A percentile compares a stretch with the other conserved stretches of the same genome.
Evolutionary conservation across 1,139 yeast genomes (phyloP).

Genomic region (Pichia sp.): DNA sequence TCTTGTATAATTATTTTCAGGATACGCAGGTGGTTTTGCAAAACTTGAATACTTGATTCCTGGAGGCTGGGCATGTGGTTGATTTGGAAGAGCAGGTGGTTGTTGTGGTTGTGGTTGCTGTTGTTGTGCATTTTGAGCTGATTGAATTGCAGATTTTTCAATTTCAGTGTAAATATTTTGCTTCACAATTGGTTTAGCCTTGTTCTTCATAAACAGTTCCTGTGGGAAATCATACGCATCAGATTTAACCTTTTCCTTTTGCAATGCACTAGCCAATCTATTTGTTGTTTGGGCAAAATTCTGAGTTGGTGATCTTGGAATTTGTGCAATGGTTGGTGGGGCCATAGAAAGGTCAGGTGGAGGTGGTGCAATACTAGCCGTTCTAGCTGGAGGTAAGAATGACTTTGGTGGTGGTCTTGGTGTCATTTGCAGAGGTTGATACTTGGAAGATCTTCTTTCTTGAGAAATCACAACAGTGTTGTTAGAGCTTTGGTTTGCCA

Average conservation of each 20-base stretch:
- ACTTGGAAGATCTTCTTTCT: not conserved
- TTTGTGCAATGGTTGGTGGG: not conserved
- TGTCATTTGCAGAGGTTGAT: not conserved
- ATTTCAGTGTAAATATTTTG: slow-evolving; percentile 29
- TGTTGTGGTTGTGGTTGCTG: not conserved
- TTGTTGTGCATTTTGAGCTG: not conserved
- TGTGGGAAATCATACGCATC: slow-evolving; percentile 83
- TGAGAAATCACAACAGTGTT: not conserved
- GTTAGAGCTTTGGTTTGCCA: not conserved
- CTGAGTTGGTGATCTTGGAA: not conserved
- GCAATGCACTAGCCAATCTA: slow-evolving; percentile 36
- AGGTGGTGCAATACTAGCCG: not conserved
- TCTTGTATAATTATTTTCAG: slow-evolving; percentile 1
- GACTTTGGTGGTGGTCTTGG: not conserved
- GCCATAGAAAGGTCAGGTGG: not conserved
- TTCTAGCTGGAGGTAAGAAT: not conserved
- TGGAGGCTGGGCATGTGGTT: not conserved
- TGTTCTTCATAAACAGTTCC: slow-evolving; percentile 45
- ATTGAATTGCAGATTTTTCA: slow-evolving; percentile 16
- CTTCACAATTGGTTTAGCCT: slow-evolving; percentile 30
- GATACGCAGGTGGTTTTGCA: no score
- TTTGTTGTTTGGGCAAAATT: slow-evolving; percentile 8
- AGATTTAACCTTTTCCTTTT: slow-evolving; percentile 52
- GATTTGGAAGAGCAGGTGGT: not conserved
- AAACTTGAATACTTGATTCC: no score